phyloP scores from a whole-genome alignment of 208 protist genomes.

The Vickermania ingenoplastis region DNA sequence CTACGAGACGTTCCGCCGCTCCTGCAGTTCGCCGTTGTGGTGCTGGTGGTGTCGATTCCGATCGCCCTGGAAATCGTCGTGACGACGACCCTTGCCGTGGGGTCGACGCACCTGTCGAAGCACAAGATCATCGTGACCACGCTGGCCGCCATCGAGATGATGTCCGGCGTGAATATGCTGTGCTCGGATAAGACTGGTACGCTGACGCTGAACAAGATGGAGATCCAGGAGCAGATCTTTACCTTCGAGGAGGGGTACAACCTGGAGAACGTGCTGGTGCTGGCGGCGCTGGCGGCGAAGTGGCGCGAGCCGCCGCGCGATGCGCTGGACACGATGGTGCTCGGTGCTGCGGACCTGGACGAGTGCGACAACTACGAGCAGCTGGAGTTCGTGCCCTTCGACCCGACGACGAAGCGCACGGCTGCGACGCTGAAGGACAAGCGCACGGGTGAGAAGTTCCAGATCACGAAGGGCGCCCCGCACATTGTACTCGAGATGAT shows the following conservation, averaged over 20 bases:
- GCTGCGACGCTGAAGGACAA: slow-evolving; percentile 49
- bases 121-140: too few species aligned
- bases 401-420: slow-evolving; percentile 59
- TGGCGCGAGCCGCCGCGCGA: slow-evolving; percentile 84
- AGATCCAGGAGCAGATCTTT: too few species aligned
- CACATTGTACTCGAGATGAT: slow-evolving; percentile 73
- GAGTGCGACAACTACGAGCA: slow-evolving; percentile 26
- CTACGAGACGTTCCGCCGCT: slow-evolving; percentile 42
- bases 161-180: slow-evolving; percentile 83
- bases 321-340: slow-evolving; percentile 68
- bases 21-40: slow-evolving; percentile 74
- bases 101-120: slow-evolving; percentile 35
- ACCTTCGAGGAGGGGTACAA: slow-evolving; percentile 59
- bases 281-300: slow-evolving; percentile 82
- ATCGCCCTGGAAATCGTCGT: too few species aligned
- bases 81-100: slow-evolving; percentile 85
- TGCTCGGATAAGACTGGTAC: too few species aligned
- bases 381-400: slow-evolving; percentile 34
- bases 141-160: slow-evolving; percentile 88
- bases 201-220: too few species aligned
- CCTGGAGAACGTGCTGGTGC: slow-evolving; percentile 45
- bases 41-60: slow-evolving; percentile 93
- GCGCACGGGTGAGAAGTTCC: slow-evolving; percentile 61
- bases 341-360: slow-evolving; percentile 26
- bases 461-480: slow-evolving; percentile 83